phyloP scores from a whole-genome alignment of 345 rosid species.

The Gynandropsis gynandra region DNA sequence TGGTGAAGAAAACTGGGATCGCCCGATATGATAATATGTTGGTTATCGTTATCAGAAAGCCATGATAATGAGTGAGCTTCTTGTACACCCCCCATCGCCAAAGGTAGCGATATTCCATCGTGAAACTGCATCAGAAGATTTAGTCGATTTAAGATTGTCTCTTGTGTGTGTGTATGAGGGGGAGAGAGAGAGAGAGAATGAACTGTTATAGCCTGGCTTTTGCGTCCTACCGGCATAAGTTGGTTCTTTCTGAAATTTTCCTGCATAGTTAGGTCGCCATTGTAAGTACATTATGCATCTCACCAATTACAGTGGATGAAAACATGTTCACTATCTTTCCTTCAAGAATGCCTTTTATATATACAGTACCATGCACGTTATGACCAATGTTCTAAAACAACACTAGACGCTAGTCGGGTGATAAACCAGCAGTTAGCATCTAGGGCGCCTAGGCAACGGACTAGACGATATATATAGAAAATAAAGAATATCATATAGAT shows the following conservation, averaged over 20 bases:
- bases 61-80: slow-evolving; percentile 55
- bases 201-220: slow-evolving; percentile 44
- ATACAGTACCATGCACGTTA: too few species aligned
- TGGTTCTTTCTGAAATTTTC: slow-evolving; percentile 53
- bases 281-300: slow-evolving; percentile 1
- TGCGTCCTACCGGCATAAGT: slow-evolving; percentile 47
- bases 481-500: too few species aligned
- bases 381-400: too few species aligned
- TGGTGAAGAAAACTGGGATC: slow-evolving; percentile 50
- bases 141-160: slow-evolving; percentile 6
- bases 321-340: slow-evolving; percentile 6
- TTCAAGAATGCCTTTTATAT: neutral
- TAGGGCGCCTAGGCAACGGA: too few species aligned
- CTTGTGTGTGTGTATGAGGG: neutral
- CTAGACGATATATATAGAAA: too few species aligned
- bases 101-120: slow-evolving; percentile 48
- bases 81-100: slow-evolving; percentile 52
- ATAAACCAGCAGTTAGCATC: too few species aligned
- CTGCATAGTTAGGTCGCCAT: slow-evolving; percentile 35
- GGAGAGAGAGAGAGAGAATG: neutral
- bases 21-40: slow-evolving; percentile 43
- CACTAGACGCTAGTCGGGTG: too few species aligned
- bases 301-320: too few species aligned
- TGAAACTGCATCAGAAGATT: slow-evolving; percentile 43
- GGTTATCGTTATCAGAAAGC: slow-evolving; percentile 59